Evolutionary conservation across 1,139 yeast species (phyloP).

Genomic region (Saccharomyces hybrid): DNA sequence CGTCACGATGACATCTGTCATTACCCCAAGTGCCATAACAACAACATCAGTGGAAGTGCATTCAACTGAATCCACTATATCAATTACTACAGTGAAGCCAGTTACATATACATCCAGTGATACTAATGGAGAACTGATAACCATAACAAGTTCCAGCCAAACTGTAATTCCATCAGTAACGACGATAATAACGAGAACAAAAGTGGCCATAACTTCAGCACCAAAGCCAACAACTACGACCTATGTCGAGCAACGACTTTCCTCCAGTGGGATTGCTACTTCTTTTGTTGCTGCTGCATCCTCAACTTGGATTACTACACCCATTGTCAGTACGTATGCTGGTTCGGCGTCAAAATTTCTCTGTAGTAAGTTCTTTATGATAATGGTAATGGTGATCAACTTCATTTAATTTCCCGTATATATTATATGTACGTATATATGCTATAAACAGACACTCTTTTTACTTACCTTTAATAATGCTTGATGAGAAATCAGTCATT

Average conservation of each 20-base stretch:
- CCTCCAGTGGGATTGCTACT: background rate
- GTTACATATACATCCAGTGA: slow-evolving; percentile 9
- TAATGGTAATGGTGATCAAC: background rate
- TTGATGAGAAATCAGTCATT: slow-evolving; percentile 65
- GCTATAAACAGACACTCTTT: background rate
- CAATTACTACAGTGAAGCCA: slow-evolving; percentile 10
- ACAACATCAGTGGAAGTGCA: slow-evolving; percentile 1
- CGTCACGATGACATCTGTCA: slow-evolving; percentile 1
- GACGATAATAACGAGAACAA: slow-evolving; percentile 6
- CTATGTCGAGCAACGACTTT: background rate
- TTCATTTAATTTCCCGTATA: background rate
- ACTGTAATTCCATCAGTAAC: slow-evolving; percentile 6
- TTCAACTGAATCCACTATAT: slow-evolving; percentile 9
- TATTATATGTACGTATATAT: background rate
- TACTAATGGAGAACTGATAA: slow-evolving; percentile 6
- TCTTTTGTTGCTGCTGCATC: background rate
- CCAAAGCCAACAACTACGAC: slow-evolving; percentile 4
- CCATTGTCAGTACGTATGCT: slow-evolving; percentile 5
- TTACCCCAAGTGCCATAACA: slow-evolving; percentile 1
- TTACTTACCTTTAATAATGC: slow-evolving; percentile 33
- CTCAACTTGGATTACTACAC: slow-evolving; percentile 2
- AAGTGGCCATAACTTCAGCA: slow-evolving; percentile 7
- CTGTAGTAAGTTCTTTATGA: background rate
- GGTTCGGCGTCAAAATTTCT: slow-evolving; percentile 3
- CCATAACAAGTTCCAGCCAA: slow-evolving; percentile 10